Conservation (phyloP, 139 green algal genomes). For the Chlamydomonas asymmetrica region DNA sequence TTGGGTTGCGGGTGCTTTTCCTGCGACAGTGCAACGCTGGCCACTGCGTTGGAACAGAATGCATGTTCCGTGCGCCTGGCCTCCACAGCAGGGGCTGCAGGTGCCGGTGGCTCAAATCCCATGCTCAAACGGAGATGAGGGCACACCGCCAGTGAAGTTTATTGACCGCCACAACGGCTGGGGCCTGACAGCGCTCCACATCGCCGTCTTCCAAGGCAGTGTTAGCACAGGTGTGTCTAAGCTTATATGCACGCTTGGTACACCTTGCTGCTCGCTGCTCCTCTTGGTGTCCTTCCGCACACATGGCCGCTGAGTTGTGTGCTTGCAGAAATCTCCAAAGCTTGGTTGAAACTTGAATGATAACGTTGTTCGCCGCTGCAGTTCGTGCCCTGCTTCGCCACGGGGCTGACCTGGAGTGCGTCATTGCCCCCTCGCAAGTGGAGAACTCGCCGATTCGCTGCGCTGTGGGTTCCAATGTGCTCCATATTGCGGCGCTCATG, state of each 20-base stretch:
- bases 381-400: slow-evolving; percentile 48
- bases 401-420: slow-evolving; percentile 38
- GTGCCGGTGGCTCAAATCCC: slow-evolving; percentile 42
- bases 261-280: too few species aligned
- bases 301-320: too few species aligned
- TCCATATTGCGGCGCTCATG: slow-evolving; percentile 58
- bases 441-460: slow-evolving; percentile 43
- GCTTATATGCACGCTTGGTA: not conserved
- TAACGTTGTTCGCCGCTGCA: slow-evolving; percentile 13
- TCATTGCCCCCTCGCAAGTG: slow-evolving; percentile 33
- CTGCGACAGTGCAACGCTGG: too few species aligned
- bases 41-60: too few species aligned
- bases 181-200: slow-evolving; percentile 55
- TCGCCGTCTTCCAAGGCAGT: slow-evolving; percentile 50
- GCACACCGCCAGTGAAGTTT: slow-evolving; percentile 33
- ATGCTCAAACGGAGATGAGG: slow-evolving; percentile 40
- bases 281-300: too few species aligned
- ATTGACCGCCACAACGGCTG: slow-evolving; percentile 59
- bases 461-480: slow-evolving; percentile 44
- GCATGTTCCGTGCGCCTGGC: too few species aligned
- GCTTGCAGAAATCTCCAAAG: too few species aligned
- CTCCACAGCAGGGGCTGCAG: slow-evolving; percentile 20
- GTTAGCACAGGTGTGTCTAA: slow-evolving; percentile 42
- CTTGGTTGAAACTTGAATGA: too few species aligned
- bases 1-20: not conserved